phyloP scores from a whole-genome alignment of 2,329 filamentous ascomycete genomes.

The Paramyrothecium sp. region DNA sequence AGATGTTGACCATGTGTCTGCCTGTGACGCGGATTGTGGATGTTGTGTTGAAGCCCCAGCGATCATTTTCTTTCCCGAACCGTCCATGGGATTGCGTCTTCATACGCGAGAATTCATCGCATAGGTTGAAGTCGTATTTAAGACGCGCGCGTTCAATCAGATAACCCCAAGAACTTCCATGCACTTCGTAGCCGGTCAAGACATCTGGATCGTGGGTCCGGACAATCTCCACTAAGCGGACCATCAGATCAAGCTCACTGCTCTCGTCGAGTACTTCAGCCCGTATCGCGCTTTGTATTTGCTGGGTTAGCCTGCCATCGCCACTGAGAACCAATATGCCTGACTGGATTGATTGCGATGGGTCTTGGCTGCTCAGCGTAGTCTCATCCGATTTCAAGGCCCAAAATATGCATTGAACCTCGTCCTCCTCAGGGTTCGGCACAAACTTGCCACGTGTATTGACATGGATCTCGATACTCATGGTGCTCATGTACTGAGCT shows the following conservation, averaged over 20 bases:
- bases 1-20: conserved; percentile 94
- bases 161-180: conserved; percentile 93
- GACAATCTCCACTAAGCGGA: conserved; percentile 84
- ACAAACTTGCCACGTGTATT: conserved; percentile 79
- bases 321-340: conserved; percentile 74
- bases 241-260: conserved; percentile 81
- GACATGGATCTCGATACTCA: conserved; percentile 91
- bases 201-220: conserved; percentile 85
- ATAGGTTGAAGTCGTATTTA: conserved; percentile 88
- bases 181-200: conserved; percentile 91
- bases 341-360: conserved; percentile 50
- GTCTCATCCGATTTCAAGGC: conserved; percentile 75
- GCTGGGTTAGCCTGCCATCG: conserved; percentile 55
- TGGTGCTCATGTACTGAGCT: conserved; percentile 91
- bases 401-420: conserved; percentile 89
- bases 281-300: conserved; percentile 59
- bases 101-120: conserved; percentile 87
- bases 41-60: conserved; percentile 92
- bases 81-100: conserved; percentile 79
- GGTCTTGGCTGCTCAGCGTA: conserved; percentile 43
- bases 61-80: conserved; percentile 82
- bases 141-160: conserved; percentile 83
- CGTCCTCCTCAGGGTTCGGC: conserved; percentile 88
- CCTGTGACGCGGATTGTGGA: conserved; percentile 92
- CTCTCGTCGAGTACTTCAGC: conserved; percentile 71